Evolutionary conservation across 2,329 filamentous ascomycete species (phyloP).

Genomic region (Alternaria sp.): DNA sequence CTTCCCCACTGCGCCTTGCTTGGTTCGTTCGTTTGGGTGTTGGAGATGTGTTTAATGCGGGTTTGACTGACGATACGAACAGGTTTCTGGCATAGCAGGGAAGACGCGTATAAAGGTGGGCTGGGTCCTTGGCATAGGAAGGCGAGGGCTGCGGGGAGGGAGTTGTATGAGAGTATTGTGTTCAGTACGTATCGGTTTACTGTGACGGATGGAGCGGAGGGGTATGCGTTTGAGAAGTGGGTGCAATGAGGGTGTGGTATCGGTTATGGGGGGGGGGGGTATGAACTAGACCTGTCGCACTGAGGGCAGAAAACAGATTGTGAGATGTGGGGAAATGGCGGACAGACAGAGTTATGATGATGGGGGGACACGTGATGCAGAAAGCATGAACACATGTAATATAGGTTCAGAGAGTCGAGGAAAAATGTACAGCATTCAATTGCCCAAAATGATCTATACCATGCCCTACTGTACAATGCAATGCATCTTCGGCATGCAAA

Average conservation of each 20-base stretch:
- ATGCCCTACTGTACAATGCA: conserved; percentile 53
- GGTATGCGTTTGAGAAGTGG: conserved; percentile 61
- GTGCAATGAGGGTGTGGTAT: conserved; percentile 9
- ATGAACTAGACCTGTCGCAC: background rate
- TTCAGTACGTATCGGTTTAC: conserved; percentile 61
- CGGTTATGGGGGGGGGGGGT: too few relatives aligned
- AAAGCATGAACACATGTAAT: background rate
- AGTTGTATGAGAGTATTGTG: conserved; percentile 56
- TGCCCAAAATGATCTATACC: conserved; percentile 41
- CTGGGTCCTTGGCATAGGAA: conserved; percentile 65
- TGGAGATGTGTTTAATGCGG: background rate
- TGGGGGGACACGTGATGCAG: background rate
- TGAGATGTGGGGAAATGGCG: background rate
- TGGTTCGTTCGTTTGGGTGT: too few relatives aligned
- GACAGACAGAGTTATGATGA: background rate
- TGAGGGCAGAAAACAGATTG: background rate
- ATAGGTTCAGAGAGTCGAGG: background rate
- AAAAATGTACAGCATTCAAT: conserved; percentile 43
- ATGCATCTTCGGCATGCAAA: conserved; percentile 34
- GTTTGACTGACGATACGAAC: conserved; percentile 37
- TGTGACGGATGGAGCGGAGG: conserved; percentile 69
- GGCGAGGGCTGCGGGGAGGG: conserved; percentile 59
- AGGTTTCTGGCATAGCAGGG: conserved; percentile 70
- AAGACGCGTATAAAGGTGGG: conserved; percentile 69
- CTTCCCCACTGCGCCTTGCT: too few relatives aligned